Base-by-base conservation (phyloP, 164 flowering plant species). In the Macadamia tetraphylla region DNA sequence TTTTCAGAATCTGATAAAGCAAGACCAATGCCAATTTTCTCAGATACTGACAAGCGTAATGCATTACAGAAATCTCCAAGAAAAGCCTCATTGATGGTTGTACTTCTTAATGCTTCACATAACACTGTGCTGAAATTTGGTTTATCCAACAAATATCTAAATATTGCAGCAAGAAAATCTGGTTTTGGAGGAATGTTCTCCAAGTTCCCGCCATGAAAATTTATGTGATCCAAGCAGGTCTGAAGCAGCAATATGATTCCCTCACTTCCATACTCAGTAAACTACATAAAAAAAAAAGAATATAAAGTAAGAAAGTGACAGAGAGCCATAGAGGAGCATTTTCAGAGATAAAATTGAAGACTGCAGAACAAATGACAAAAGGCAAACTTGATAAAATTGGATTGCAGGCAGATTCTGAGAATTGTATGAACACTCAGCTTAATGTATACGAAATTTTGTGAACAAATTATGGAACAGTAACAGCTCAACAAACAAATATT, bases 1-100 rank as follows among this genome's bases (percentile, higher is more conserved):
- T 84, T 80, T 60, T 89, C 90, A 6, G 91, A 85, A 63, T 92
- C 92, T 29, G 91, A 81, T 75, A 95, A 77, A 62, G 97, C 98
- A 78, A 95, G 90, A 71, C 93, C 97, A 75, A 88, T 46, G 29
- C 78, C 83, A 75, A 92, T 84, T 78, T 84, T 92, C 76, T 95
- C 98, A 73, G 84, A 65, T 29, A 71, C 64, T 29, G 97, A 80
- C 67, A 95, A 75, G 40, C 74, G 76, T 48, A 92, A 71, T 5
- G 82, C 82, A 71, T 75, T 78, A n/a, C 82, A 87, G 12, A 95
- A 73, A 73, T 81, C 81, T 63, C 70, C 85, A 61, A 91, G 80
- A 76, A 82, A 80, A 32, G 68, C 86, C 48, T 85, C 88, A 71
- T 42, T 83, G 65, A 87, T 67, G 29, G 69, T 70, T 3, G 42